Conservation (phyloP, 306 rosid species). For the Prunus salicina region DNA sequence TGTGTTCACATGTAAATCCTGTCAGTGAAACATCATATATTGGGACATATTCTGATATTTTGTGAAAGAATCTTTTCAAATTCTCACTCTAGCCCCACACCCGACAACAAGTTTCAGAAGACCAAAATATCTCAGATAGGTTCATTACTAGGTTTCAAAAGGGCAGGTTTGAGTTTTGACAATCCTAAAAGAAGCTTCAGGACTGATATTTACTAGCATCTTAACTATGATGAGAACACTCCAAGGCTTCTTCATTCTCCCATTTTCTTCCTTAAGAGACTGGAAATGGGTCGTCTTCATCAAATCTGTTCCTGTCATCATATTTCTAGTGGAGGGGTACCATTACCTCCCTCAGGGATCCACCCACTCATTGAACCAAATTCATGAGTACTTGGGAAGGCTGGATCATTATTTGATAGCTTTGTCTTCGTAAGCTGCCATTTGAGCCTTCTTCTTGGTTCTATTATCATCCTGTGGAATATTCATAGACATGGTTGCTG, state of each 20-base stretch:
- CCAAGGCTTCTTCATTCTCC: background rate
- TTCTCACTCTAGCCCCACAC: too few relatives aligned
- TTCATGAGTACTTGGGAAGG: background rate
- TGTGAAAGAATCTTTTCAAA: background rate
- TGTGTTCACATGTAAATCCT: background rate
- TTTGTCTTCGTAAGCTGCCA: background rate
- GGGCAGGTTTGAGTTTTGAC: background rate
- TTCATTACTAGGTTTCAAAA: background rate
- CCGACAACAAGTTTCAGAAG: too few relatives aligned
- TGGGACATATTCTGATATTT: background rate
- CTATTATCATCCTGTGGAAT: background rate
- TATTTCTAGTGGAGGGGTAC: background rate
- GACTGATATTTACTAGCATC: background rate
- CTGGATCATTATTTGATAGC: background rate
- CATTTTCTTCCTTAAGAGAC: background rate
- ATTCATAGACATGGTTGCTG: background rate
- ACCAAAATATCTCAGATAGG: background rate
- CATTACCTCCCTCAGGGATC: background rate
- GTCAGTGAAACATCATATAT: background rate
- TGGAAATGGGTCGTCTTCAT: background rate
- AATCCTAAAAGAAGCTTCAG: background rate
- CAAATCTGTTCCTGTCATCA: background rate
- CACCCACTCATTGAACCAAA: background rate
- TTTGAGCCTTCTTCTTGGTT: background rate
- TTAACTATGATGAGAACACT: background rate